Base-by-base conservation (phyloP, 164 flowering plant genomes). In the Dillenia turbinata region DNA sequence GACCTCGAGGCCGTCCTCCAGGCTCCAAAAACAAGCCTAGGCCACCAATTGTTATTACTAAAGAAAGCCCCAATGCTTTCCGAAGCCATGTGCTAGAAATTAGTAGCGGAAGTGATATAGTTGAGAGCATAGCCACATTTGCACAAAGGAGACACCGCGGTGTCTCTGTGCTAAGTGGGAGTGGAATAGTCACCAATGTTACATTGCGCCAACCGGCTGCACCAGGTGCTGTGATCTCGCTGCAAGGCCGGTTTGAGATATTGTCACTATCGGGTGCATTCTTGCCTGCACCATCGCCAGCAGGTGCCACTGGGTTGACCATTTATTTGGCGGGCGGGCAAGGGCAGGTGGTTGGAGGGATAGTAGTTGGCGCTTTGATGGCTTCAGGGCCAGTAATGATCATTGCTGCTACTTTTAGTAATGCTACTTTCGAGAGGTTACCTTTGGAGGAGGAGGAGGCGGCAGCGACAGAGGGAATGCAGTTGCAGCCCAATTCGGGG, bases 301-400 rank as follows among this genome's bases (percentile, higher is more conserved):
- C 88, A 0, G 90, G 85, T 0, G 87, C 94, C 0, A 81, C 92
- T 0, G 92, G 88, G 9, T 66, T 92, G 63, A 85, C 96, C 0
- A 85, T 92, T n/a, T 89, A 86, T 56, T 61, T 92, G 47, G 86
- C 93, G 0, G 96, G 98, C 0, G 90, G 91, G 15, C 92, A 86
- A 54, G 98, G 95, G 50, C 98, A 89, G 73, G 89, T 92, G 12
- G 92, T 92, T 44, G 98, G 98, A 0, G 98, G 98, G 3, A 67
- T 69, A 5, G 98, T 85, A 10, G 83, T 78, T 0, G 96, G 98
- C 0, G 69, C 90, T 15, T 71, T 92, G 9, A 70, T 84, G 52
- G 98, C 98, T 0, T 78, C 93, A 0, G 98, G 95, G 19, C 98
- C 98, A 5, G 96, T 92, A 13, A 81, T 92, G 73, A 85, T 92